Evolutionary conservation across 2,329 filamentous ascomycete genomes (phyloP).

Genomic region (Nothophoma quercina): DNA sequence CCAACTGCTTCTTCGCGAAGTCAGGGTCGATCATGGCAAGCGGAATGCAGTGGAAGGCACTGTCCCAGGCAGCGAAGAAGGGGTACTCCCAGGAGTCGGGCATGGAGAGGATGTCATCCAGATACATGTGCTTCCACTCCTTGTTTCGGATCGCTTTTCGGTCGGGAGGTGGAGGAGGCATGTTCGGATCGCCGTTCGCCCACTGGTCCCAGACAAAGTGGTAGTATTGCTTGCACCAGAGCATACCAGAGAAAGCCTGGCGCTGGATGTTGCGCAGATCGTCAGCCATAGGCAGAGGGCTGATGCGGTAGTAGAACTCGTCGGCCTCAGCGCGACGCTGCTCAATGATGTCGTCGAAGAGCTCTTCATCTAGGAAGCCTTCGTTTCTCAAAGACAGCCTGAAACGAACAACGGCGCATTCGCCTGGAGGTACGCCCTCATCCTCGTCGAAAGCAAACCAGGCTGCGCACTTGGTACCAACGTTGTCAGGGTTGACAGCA

Average conservation of each 20-base stretch:
- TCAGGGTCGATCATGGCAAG: conserved; percentile 97
- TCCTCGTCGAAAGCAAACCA: conserved; percentile 94
- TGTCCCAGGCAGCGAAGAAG: conserved; percentile 97
- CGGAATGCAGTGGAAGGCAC: conserved; percentile 94
- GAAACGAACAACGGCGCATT: conserved; percentile 95
- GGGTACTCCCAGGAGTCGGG: conserved; percentile 99
- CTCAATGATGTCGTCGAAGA: conserved; percentile 90
- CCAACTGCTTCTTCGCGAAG: conserved; percentile 97
- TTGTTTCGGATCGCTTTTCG: conserved; percentile 84
- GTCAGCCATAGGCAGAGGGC: conserved; percentile 90
- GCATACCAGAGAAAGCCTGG: conserved; percentile 94
- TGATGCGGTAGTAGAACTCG: conserved; percentile 94
- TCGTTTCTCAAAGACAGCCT: conserved; percentile 79
- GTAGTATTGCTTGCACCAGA: conserved; percentile 98
- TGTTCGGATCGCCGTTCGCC: conserved; percentile 90
- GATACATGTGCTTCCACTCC: conserved; percentile 93
- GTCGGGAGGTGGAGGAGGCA: conserved; percentile 82
- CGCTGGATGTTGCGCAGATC: conserved; percentile 94
- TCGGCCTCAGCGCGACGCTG: conserved; percentile 87
- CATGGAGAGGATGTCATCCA: conserved; percentile 96
- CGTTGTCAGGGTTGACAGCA: conserved; percentile 79
- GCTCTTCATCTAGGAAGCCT: conserved; percentile 86
- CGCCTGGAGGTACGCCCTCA: conserved; percentile 84
- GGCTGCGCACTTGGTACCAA: conserved; percentile 87
- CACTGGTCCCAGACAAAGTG: conserved; percentile 98